A percentile compares a stretch with the other conserved stretches of the same genome.
These are phyloP conservation scores for Triticum monococcum DNA, from an alignment of 176 grass and related monocot species.

Conservation along the genomic window DNA sequence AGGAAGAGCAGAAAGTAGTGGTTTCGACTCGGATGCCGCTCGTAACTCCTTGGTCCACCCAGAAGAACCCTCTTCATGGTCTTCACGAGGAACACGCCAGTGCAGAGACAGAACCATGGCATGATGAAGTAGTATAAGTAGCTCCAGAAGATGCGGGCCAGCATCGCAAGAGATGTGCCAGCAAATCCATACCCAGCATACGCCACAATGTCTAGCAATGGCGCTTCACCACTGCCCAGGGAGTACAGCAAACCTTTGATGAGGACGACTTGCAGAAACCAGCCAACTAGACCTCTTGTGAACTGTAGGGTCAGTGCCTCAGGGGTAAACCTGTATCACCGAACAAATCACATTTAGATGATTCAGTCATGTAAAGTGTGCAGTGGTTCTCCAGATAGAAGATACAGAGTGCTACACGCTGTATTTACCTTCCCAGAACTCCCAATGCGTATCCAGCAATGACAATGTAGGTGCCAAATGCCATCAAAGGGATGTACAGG, in stretches of 20 bases:
- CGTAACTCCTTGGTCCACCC: constrained; percentile 55
- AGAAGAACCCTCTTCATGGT: constrained; percentile 79
- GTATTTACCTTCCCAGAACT: constrained; percentile 1
- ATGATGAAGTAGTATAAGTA: constrained; percentile 65
- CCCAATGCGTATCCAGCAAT: constrained; percentile 22
- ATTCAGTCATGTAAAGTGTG: background rate
- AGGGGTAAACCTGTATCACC: constrained; percentile 70
- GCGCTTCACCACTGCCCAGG: constrained; percentile 62
- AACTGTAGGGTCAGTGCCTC: constrained; percentile 80
- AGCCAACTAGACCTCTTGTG: constrained; percentile 69
- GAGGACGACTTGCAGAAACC: constrained; percentile 76
- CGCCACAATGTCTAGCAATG: constrained; percentile 69
- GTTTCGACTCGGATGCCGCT: constrained; percentile 44
- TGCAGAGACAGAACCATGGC: constrained; percentile 75
- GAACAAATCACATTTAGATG: background rate
- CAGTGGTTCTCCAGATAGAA: background rate
- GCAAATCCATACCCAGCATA: constrained; percentile 83
- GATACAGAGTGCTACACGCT: background rate
- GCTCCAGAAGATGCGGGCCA: constrained; percentile 68
- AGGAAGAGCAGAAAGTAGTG: constrained; percentile 81
- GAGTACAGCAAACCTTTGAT: constrained; percentile 71
- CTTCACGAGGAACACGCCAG: constrained; percentile 73
- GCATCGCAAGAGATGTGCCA: constrained; percentile 60
- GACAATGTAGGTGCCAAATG: constrained; percentile 20
- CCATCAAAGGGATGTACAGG: constrained; percentile 61